Percentiles rank a stretch among this genome's conserved stretches.
These are phyloP conservation scores for Huntiella abstrusa DNA, from an alignment of 2,329 filamentous ascomycete genomes.

Conservation along the genomic window DNA sequence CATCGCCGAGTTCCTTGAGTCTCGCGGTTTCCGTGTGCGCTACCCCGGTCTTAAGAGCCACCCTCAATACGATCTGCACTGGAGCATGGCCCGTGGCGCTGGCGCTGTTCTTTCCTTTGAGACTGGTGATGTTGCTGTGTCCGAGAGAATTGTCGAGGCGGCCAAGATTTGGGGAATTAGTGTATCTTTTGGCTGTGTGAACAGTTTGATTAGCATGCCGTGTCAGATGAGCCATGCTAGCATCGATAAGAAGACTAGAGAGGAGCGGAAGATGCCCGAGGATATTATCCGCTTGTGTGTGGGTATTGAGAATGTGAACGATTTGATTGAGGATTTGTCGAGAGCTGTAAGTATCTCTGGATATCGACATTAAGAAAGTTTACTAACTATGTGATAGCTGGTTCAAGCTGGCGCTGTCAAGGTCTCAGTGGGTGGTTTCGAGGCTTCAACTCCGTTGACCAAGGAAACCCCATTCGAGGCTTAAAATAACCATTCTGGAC, in stretches of 20 bases:
- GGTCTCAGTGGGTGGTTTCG: constrained; percentile 46
- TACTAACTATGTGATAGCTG: constrained; percentile 34
- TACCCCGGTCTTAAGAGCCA: constrained; percentile 90
- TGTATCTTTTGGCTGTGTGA: constrained; percentile 95
- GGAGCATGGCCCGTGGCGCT: constrained; percentile 83
- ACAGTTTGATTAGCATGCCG: constrained; percentile 97
- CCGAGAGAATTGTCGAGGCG: constrained; percentile 85
- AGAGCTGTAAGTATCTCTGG: constrained; percentile 53
- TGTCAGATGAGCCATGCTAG: constrained; percentile 99
- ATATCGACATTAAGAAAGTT: not conserved
- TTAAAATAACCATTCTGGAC: not conserved
- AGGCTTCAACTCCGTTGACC: constrained; percentile 9
- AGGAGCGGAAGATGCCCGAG: constrained; percentile 82
- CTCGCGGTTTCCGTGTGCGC: constrained; percentile 79
- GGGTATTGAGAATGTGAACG: constrained; percentile 82
- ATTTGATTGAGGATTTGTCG: constrained; percentile 81
- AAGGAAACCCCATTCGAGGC: constrained; percentile 6
- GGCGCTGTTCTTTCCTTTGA: constrained; percentile 93
- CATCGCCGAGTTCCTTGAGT: constrained; percentile 84
- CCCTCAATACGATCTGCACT: constrained; percentile 89
- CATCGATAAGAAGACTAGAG: constrained; percentile 85
- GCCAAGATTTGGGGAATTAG: constrained; percentile 86
- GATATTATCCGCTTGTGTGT: constrained; percentile 92
- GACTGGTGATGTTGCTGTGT: constrained; percentile 67
- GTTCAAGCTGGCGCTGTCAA: constrained; percentile 88